Percentiles rank a stretch among this genome's conserved stretches.
Evolutionary conservation across 805 yeast species (phyloP).

Genomic region (Lachancea lanzarotensis): DNA sequence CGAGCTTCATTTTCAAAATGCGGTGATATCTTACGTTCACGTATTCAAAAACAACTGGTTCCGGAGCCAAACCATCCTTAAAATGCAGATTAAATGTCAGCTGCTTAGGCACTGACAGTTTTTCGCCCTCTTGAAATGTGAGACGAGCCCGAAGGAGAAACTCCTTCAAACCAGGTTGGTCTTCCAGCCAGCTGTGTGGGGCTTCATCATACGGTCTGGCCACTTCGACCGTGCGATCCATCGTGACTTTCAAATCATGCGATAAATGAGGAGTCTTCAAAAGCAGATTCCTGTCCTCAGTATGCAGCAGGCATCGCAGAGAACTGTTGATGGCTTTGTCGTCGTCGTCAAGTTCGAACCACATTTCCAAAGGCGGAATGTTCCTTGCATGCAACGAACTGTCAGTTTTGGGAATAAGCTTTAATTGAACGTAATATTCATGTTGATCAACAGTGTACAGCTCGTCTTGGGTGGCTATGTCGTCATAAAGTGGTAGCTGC

Average conservation of each 20-base stretch:
- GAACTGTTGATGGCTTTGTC: slow-evolving; percentile 20
- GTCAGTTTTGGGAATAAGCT: slow-evolving; percentile 19
- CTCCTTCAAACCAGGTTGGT: slow-evolving; percentile 39
- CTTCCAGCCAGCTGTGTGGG: slow-evolving; percentile 30
- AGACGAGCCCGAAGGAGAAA: slow-evolving; percentile 30
- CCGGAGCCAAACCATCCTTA: not conserved
- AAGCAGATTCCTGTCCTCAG: slow-evolving; percentile 15
- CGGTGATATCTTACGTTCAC: slow-evolving; percentile 21
- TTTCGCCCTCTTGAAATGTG: slow-evolving; percentile 13
- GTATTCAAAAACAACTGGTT: slow-evolving; percentile 18
- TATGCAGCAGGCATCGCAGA: slow-evolving; percentile 19
- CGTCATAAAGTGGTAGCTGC: slow-evolving; percentile 19
- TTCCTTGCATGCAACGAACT: slow-evolving; percentile 3
- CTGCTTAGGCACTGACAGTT: slow-evolving; percentile 11
- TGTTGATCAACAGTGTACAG: slow-evolving; percentile 24
- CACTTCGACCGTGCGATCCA: slow-evolving; percentile 17
- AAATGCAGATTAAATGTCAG: slow-evolving; percentile 13
- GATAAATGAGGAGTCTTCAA: slow-evolving; percentile 24
- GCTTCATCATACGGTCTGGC: slow-evolving; percentile 14
- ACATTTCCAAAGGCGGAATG: slow-evolving; percentile 25
- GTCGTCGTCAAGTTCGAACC: slow-evolving; percentile 28
- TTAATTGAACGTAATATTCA: slow-evolving; percentile 26
- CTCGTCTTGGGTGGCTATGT: slow-evolving; percentile 9
- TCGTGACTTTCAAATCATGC: slow-evolving; percentile 22
- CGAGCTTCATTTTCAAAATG: slow-evolving; percentile 22